Percentiles rank a stretch among this genome's conserved stretches.
These are phyloP conservation scores for Ascomycota sp. DNA, from an alignment of 2,329 filamentous ascomycete genomes.

Conservation along the genomic window DNA sequence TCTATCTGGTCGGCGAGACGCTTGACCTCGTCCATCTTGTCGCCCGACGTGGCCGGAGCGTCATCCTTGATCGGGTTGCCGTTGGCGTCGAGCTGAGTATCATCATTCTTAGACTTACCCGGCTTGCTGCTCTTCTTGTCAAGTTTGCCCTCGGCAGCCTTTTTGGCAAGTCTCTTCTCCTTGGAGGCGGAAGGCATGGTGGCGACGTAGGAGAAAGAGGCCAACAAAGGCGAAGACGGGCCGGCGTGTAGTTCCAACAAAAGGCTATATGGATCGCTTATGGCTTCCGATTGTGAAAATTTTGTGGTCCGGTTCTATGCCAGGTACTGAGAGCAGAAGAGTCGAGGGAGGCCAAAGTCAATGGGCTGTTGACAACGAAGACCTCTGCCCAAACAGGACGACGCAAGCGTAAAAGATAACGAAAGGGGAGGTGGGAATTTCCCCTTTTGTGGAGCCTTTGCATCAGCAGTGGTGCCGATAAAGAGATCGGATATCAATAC, in stretches of 20 bases:
- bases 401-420: conserved; percentile 1
- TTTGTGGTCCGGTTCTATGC: too few relatives aligned
- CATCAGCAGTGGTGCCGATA: conserved; percentile 15
- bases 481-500: not conserved
- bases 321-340: not conserved
- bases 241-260: too few relatives aligned
- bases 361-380: not conserved
- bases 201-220: conserved; percentile 7
- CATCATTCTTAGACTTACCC: conserved; percentile 52
- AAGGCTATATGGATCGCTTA: too few relatives aligned
- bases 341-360: not conserved
- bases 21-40: conserved; percentile 64
- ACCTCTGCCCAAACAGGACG: not conserved
- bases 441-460: conserved; percentile 16
- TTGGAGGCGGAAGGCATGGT: conserved; percentile 51
- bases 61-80: conserved; percentile 36
- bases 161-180: conserved; percentile 52
- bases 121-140: conserved; percentile 58
- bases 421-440: conserved; percentile 19
- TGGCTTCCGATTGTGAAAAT: too few relatives aligned
- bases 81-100: conserved; percentile 42
- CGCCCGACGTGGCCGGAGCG: conserved; percentile 46
- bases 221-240: conserved; percentile 1
- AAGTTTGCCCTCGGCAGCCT: conserved; percentile 46
- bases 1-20: conserved; percentile 86